phyloP scores from a whole-genome alignment of 1,284 basidiomycete genomes.

The Pisolithus thermaeus region DNA sequence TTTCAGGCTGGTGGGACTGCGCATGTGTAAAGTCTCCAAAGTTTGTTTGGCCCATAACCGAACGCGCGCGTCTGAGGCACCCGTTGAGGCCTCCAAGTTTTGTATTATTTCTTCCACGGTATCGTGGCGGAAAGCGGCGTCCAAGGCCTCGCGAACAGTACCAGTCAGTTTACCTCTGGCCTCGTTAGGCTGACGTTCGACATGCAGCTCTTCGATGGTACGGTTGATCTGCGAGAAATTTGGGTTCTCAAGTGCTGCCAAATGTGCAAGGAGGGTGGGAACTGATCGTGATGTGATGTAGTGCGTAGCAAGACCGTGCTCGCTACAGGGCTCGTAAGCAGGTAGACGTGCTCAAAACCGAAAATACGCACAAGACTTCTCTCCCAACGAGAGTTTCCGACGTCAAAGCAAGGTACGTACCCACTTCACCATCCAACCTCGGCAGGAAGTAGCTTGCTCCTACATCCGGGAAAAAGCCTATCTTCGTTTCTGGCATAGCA shows the following conservation, averaged over 20 bases:
- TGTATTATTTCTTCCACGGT: constrained; percentile 67
- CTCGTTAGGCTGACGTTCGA: constrained; percentile 56
- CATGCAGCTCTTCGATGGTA: constrained; percentile 64
- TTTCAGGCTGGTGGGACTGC: constrained; percentile 88
- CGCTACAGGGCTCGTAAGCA: constrained; percentile 39
- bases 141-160: constrained; percentile 66
- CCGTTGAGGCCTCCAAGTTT: constrained; percentile 45
- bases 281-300: constrained; percentile 76
- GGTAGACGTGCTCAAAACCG: constrained; percentile 4
- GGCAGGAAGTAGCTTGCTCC: constrained; percentile 90
- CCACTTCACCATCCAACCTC: constrained; percentile 86
- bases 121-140: constrained; percentile 68
- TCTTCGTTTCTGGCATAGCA: constrained; percentile 98
- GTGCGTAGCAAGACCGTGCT: constrained; percentile 89
- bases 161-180: constrained; percentile 54
- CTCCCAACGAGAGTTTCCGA: constrained; percentile 69
- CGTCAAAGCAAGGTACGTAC: constrained; percentile 92
- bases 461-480: constrained; percentile 88
- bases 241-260: constrained; percentile 56
- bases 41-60: constrained; percentile 74
- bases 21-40: constrained; percentile 53
- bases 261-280: constrained; percentile 56
- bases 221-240: constrained; percentile 44
- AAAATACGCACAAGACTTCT: constrained; percentile 69
- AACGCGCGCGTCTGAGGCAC: constrained; percentile 41